A percentile compares a stretch with the other conserved stretches of the same genome.
Conservation (phyloP, 2,329 filamentous ascomycete genomes). For the Hirsutella minnesotensis region DNA sequence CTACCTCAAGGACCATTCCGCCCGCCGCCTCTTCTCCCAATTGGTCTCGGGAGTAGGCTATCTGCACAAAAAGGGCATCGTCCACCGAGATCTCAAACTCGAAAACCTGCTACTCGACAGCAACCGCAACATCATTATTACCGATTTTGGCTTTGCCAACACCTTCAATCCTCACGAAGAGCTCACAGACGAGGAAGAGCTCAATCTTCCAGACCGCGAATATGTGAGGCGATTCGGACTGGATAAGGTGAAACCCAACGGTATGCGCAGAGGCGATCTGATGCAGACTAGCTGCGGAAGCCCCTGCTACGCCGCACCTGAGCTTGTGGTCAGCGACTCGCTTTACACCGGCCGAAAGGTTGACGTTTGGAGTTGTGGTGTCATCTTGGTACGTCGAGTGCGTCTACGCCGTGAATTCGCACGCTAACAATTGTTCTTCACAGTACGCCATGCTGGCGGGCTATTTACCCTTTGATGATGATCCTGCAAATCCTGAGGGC, state of each 20-base stretch:
- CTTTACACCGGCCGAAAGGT: constrained; percentile 96
- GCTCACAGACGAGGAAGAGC: constrained; percentile 79
- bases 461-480: constrained; percentile 95
- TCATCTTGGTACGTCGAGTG: constrained; percentile 68
- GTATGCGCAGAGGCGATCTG: constrained; percentile 74
- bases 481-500: constrained; percentile 94
- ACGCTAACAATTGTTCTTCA: neutral
- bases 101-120: constrained; percentile 92
- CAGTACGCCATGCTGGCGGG: constrained; percentile 98
- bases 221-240: constrained; percentile 79
- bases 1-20: constrained; percentile 88
- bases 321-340: constrained; percentile 93
- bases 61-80: constrained; percentile 95
- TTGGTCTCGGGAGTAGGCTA: constrained; percentile 94
- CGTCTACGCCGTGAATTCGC: neutral
- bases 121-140: constrained; percentile 98
- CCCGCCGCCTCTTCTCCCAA: constrained; percentile 85
- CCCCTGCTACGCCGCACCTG: constrained; percentile 93
- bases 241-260: constrained; percentile 64
- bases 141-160: constrained; percentile 97
- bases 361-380: constrained; percentile 98
- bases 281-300: constrained; percentile 99
- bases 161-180: constrained; percentile 88
- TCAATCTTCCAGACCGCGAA: constrained; percentile 75
- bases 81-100: constrained; percentile 91